Base-by-base conservation (phyloP, 2,329 filamentous ascomycete species). In the Uncinocarpus reesii region DNA sequence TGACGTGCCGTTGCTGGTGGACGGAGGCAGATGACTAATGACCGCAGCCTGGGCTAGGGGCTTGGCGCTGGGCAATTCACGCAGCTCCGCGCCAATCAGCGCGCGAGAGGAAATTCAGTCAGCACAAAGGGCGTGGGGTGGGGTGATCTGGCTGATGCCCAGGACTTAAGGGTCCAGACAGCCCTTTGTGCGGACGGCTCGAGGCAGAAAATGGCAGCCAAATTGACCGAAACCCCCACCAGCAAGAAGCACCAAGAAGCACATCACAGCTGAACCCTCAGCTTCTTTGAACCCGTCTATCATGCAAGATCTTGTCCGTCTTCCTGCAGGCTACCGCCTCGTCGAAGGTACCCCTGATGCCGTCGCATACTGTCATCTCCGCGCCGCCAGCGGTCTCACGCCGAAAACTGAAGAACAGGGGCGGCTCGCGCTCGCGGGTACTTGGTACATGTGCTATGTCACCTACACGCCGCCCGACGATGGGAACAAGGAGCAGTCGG, bases 361-460 rank as follows among this genome's bases (percentile, higher is more conserved):
- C n/a, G 47, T 60, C 1, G 55, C 57, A 1, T 72, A 71, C 53
- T 55, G 66, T 24, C 52, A 63, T 49, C 64, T 72, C 38, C 68
- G 69, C 53, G 45, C 54, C 16, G 52, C 55, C 2, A 57, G 64
- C 0, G 67, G 68, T 16, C 62, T 71, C 36, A 58, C 62, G 1
- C 60, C 67, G 3, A 63, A 63, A 46, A 69, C 60, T 1, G 49
- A 57, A 5, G 61, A 63, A 2, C 68, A 72, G 52, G 69, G 64
- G 1, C 52, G 55, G 3, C 60, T 60, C 3, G 60, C 66, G 2
- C 38, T 66, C 3, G 49, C 54, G 1, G 66, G 69, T 3, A 68
- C 64, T 56, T 72, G 70, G 67, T 67, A 68, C 50, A 66, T 68
- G n/a, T 69, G 65, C 42, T 66, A 67, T 55, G 56, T 71, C 44